These are phyloP conservation scores for Candida dubliniensis DNA, from an alignment of 1,139 yeast genomes.

Conservation along the genomic window DNA sequence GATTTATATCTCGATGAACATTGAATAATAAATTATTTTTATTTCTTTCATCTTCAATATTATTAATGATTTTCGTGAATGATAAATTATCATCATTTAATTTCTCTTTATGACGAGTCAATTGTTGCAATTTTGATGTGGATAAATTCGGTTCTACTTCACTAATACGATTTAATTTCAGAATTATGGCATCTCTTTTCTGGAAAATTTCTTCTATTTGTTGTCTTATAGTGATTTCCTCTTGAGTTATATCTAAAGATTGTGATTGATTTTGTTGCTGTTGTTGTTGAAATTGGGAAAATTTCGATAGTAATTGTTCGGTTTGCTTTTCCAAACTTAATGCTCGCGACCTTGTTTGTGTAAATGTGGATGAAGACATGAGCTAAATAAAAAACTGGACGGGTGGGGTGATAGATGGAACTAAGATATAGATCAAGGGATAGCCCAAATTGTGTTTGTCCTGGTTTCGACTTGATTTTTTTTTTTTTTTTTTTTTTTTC, in stretches of 20 bases:
- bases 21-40: constrained; percentile 70
- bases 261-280: constrained; percentile 12
- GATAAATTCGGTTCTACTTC: constrained; percentile 60
- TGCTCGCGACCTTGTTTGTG: constrained; percentile 41
- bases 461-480: no score
- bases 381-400: neutral
- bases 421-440: no score
- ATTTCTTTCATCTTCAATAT: constrained; percentile 73
- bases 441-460: no score
- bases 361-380: constrained; percentile 42
- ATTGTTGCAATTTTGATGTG: constrained; percentile 76
- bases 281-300: constrained; percentile 31
- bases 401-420: no score
- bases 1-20: constrained; percentile 75
- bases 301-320: constrained; percentile 36
- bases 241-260: constrained; percentile 45
- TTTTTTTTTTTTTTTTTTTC: no score
- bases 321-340: constrained; percentile 44
- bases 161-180: constrained; percentile 40
- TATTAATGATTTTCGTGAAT: constrained; percentile 55
- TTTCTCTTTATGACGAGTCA: constrained; percentile 78
- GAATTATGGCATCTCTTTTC: constrained; percentile 33
- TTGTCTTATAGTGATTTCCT: constrained; percentile 63
- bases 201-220: constrained; percentile 44
- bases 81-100: constrained; percentile 69